A percentile compares a stretch with the other conserved stretches of the same genome.
These are phyloP conservation scores for Pythium biforme DNA, from an alignment of 352 stramenopile species.

Conservation along the genomic window DNA sequence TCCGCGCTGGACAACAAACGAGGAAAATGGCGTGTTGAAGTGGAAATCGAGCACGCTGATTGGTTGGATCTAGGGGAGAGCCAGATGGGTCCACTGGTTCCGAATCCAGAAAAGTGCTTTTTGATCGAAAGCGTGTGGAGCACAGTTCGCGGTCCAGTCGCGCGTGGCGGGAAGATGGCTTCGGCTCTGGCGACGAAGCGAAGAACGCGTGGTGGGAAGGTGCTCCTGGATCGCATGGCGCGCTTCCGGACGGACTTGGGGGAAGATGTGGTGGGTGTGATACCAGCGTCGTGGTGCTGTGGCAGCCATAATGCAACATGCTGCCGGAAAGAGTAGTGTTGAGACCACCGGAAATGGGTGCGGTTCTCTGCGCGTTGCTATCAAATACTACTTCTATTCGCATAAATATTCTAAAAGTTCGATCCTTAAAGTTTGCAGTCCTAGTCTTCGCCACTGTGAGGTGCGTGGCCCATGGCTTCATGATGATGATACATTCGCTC, in stretches of 20 bases:
- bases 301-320: not conserved
- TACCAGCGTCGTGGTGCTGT: not conserved
- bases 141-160: not conserved
- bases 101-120: not conserved
- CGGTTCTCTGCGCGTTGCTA: conserved; percentile 6
- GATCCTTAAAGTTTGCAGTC: conserved; percentile 12
- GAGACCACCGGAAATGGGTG: not conserved
- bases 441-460: not conserved
- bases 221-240: not conserved
- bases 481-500: not conserved
- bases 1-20: not conserved
- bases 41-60: conserved; percentile 2
- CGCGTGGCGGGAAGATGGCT: not conserved
- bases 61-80: conserved; percentile 1
- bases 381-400: conserved; percentile 16
- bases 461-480: not conserved
- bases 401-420: conserved; percentile 27
- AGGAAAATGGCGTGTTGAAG: conserved; percentile 7
- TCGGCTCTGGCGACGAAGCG: not conserved
- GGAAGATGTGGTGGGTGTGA: not conserved
- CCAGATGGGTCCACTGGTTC: conserved; percentile 10
- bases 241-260: too few species aligned
- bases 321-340: not conserved
- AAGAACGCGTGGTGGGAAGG: not conserved
- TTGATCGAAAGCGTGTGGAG: not conserved